phyloP scores from a whole-genome alignment of 202 grass and related monocot genomes.

The Setaria viridis region DNA sequence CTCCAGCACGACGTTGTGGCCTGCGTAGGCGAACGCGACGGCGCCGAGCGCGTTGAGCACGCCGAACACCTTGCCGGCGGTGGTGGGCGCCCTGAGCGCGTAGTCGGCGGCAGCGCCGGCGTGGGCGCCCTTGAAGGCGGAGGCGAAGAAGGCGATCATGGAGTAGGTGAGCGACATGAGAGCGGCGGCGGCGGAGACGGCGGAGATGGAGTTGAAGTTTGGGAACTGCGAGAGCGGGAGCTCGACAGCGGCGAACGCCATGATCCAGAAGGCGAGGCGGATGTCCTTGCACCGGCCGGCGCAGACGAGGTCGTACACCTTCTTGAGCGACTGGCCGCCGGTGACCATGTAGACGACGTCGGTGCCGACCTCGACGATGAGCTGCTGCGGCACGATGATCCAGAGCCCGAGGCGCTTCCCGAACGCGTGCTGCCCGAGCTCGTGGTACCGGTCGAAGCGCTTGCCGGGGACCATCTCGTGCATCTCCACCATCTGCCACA shows the following conservation, averaged over 20 bases:
- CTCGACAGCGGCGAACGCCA: slow-evolving; percentile 48
- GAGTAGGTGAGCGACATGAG: slow-evolving; percentile 70
- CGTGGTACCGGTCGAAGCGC: slow-evolving; percentile 85
- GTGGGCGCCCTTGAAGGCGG: slow-evolving; percentile 39
- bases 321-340: slow-evolving; percentile 48
- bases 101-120: background rate
- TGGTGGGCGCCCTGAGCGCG: background rate
- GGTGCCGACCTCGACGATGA: slow-evolving; percentile 54
- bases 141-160: slow-evolving; percentile 58
- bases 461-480: slow-evolving; percentile 83
- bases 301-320: slow-evolving; percentile 46
- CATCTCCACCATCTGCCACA: slow-evolving; percentile 98
- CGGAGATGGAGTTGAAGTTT: slow-evolving; percentile 8
- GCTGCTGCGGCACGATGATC: slow-evolving; percentile 58
- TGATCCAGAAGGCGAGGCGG: slow-evolving; percentile 47
- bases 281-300: slow-evolving; percentile 2
- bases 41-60: slow-evolving; percentile 54
- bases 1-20: slow-evolving; percentile 77
- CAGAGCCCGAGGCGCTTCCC: slow-evolving; percentile 51
- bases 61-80: background rate
- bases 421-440: slow-evolving; percentile 90
- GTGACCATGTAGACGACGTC: slow-evolving; percentile 69
- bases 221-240: slow-evolving; percentile 36
- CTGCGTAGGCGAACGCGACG: slow-evolving; percentile 64
- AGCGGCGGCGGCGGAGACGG: slow-evolving; percentile 16